phyloP scores from a whole-genome alignment of 768 basidiomycete genomes.

The Suillus placidus region DNA sequence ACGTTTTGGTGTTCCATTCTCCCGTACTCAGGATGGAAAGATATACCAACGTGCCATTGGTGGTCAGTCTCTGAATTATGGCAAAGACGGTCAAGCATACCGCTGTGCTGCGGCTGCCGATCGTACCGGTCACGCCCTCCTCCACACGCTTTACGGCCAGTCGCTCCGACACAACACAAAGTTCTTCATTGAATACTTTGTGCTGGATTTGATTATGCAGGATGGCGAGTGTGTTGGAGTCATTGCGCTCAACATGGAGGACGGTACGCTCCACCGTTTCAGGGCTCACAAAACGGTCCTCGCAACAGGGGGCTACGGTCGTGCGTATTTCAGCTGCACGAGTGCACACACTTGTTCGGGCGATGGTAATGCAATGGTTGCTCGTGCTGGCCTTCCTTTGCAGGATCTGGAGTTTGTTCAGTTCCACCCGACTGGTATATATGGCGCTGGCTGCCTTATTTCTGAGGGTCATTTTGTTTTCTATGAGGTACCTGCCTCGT shows the following conservation, averaged over 20 bases:
- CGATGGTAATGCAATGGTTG: conserved; percentile 99
- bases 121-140: conserved; percentile 96
- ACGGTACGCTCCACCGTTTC: conserved; percentile 98
- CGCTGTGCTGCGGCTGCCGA: conserved; percentile 98
- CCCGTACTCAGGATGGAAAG: conserved; percentile 97
- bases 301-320: conserved; percentile 97
- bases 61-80: conserved; percentile 94
- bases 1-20: conserved; percentile 98
- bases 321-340: conserved; percentile 98
- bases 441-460: conserved; percentile 98
- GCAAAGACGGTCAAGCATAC: conserved; percentile 99
- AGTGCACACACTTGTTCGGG: conserved; percentile 99
- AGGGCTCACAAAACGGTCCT: conserved; percentile 97
- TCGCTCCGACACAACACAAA: conserved; percentile 98
- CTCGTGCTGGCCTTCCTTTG: conserved; percentile 91
- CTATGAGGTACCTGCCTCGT: conserved; percentile 6
- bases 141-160: conserved; percentile 99
- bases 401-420: conserved; percentile 99
- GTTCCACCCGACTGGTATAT: conserved; percentile 99
- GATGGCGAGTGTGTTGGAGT: conserved; percentile 99
- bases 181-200: conserved; percentile 99
- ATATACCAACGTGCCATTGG: conserved; percentile 99
- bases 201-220: conserved; percentile 97
- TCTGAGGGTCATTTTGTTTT: conserved; percentile 73
- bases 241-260: conserved; percentile 99